These are phyloP conservation scores for Cynara cardunculus DNA, from an alignment of 129 eudicot species.

Conservation along the genomic window DNA sequence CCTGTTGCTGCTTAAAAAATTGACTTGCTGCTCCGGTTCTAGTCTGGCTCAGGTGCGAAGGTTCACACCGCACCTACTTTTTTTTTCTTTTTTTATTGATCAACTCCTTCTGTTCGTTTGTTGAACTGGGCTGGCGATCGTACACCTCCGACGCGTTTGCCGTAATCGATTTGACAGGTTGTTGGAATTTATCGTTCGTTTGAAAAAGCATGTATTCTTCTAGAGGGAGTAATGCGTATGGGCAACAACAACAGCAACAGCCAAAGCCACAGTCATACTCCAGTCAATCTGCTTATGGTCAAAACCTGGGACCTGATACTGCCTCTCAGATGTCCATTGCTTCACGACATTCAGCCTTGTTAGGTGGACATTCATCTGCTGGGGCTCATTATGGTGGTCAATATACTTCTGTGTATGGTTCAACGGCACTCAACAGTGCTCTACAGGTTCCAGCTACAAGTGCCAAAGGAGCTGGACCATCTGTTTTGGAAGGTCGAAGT, in stretches of 20 bases:
- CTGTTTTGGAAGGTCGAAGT: slow-evolving; percentile 64
- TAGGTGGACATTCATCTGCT: too few species aligned
- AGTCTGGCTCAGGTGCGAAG: too few species aligned
- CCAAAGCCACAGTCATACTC: slow-evolving; percentile 40
- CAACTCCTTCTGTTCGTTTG: not conserved
- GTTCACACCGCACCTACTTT: not conserved
- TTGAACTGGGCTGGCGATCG: slow-evolving; percentile 8
- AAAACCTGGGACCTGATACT: slow-evolving; percentile 48
- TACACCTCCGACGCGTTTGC: not conserved
- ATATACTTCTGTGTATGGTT: slow-evolving; percentile 64
- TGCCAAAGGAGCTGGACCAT: slow-evolving; percentile 56
- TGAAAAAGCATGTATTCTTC: slow-evolving; percentile 58
- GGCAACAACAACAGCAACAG: slow-evolving; percentile 50
- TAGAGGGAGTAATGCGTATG: slow-evolving; percentile 58
- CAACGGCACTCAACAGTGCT: slow-evolving; percentile 44
- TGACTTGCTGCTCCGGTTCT: not conserved
- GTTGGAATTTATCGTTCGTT: not conserved
- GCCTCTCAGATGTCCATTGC: slow-evolving; percentile 48
- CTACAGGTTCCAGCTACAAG: slow-evolving; percentile 59
- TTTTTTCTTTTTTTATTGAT: not conserved
- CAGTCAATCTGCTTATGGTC: slow-evolving; percentile 62
- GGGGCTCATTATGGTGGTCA: too few species aligned
- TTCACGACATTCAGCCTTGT: too few species aligned
- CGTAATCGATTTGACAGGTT: slow-evolving; percentile 10
- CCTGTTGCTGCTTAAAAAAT: too few species aligned